Evolutionary conservation across 805 yeast species (phyloP).

Genomic region (Tanozyma kutaoensis): DNA sequence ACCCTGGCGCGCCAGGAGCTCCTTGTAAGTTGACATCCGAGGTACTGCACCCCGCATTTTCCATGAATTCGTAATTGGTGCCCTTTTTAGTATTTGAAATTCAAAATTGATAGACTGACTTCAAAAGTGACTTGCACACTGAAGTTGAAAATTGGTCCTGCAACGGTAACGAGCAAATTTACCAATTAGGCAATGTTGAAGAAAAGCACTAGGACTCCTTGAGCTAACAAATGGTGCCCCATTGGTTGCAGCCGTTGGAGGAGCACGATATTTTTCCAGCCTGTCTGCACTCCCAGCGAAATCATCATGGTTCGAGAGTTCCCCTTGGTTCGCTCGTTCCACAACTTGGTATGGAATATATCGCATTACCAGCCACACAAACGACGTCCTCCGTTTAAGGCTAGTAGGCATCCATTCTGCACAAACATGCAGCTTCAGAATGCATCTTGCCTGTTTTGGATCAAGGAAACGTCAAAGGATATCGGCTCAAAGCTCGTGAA

Average conservation of each 20-base stretch:
- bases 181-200: too few species aligned
- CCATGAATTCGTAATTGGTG: too few species aligned
- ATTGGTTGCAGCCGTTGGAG: conserved; percentile 45
- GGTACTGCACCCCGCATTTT: too few species aligned
- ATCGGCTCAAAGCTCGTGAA: conserved; percentile 1
- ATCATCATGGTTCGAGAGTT: conserved; percentile 5
- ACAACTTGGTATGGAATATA: conserved; percentile 5
- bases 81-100: too few species aligned
- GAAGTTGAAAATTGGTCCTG: too few species aligned
- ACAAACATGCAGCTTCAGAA: conserved; percentile 6
- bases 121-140: too few species aligned
- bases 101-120: too few species aligned
- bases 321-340: conserved; percentile 4
- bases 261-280: conserved; percentile 43
- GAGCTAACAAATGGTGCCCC: too few species aligned
- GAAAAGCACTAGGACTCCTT: too few species aligned
- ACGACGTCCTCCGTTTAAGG: conserved; percentile 4
- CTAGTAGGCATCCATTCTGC: conserved; percentile 7
- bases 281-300: conserved; percentile 47
- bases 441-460: conserved; percentile 7
- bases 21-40: too few species aligned
- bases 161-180: too few species aligned
- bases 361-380: conserved; percentile 4
- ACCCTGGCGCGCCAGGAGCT: too few species aligned
- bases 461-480: conserved; percentile 5